Evolutionary conservation across 2,329 filamentous ascomycete species (phyloP).

Genomic region (Stemphylium beticola): DNA sequence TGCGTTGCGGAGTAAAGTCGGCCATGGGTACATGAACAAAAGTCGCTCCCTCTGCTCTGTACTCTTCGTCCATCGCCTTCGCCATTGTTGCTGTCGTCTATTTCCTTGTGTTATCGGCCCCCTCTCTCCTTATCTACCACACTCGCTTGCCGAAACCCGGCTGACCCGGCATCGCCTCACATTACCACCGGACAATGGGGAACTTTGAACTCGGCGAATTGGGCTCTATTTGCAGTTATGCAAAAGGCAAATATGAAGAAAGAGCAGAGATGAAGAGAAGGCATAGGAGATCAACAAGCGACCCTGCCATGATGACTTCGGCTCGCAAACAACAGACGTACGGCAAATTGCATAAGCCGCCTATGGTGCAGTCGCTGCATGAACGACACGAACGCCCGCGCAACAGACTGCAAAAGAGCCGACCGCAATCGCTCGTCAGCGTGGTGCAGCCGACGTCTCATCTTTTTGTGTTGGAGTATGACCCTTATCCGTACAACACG

Average conservation of each 20-base stretch:
- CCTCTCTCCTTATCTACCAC: background rate
- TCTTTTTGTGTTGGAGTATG: constrained; percentile 28
- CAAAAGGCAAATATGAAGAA: constrained; percentile 19
- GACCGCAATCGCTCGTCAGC: background rate
- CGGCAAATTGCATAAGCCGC: constrained; percentile 26
- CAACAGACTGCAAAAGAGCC: constrained; percentile 20
- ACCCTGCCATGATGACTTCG: constrained; percentile 2
- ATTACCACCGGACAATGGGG: constrained; percentile 9
- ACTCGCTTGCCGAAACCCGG: constrained; percentile 7
- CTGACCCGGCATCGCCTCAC: constrained; percentile 1
- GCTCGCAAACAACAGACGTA: constrained; percentile 5
- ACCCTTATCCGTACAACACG: constrained; percentile 29
- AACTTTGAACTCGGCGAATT: constrained; percentile 12
- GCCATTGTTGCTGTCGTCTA: constrained; percentile 1
- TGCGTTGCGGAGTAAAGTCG: constrained; percentile 1
- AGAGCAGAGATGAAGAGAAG: constrained; percentile 12
- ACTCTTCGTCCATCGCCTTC: background rate
- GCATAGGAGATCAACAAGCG: constrained; percentile 13
- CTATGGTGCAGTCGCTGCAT: constrained; percentile 12
- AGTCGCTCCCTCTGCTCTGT: background rate
- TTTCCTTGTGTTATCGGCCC: background rate
- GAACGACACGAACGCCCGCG: constrained; percentile 18
- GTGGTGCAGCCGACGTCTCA: background rate
- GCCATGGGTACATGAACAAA: background rate
- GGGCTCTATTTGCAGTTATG: constrained; percentile 18